Evolutionary conservation across 257 asterid species (phyloP), one percentile per base, ranked within the genome.

Genomic region (Forsythia suspensa): DNA sequence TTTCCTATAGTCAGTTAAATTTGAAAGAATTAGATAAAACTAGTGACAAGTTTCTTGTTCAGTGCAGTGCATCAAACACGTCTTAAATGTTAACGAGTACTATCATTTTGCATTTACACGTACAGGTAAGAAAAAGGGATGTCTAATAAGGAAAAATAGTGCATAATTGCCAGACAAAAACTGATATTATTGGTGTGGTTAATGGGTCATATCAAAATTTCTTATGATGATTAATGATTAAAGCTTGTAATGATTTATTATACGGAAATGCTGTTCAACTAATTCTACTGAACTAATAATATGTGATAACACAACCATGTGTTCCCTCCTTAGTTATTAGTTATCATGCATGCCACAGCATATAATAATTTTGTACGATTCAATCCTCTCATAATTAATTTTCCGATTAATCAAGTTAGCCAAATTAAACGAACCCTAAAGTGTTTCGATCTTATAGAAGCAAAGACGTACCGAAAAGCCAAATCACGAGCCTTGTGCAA

Each of bases 261-360:
- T 59, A 20, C 20, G 67, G 67, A 21, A 21, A 59, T n/a, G 2
- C 6, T n/a, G 11, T 59, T 8, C 15, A 59, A 20, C 37, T 59
- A 59, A 59, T 59, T 59, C 36, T 59, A 59, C 34, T 20, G 12
- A 59, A 20, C 11, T 59, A 20, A 59, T 59, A 20, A 61, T 29
- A 36, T 41, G 20, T 75, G 6, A 75, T 21, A 12, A 24, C 37
- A 75, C 6, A 38, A 11, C 42, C 63, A 65, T 76, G 63, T 76
- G 73, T 76, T 61, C 79, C 40, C 71, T 10, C 38, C 16, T 73
- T 73, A 36, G 59, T 73, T 52, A 55, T 38, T 74, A 55, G 4
- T 55, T 21, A 59, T 59, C 20, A 8, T 59, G 34, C n/a, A 48
- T 48, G 10, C 51, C 51, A 5, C 34, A 15, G 18, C 41, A 24